Evolutionary conservation across 192 early-diverging fungal species (phyloP).

Genomic region (Entophlyctis helioformis): DNA sequence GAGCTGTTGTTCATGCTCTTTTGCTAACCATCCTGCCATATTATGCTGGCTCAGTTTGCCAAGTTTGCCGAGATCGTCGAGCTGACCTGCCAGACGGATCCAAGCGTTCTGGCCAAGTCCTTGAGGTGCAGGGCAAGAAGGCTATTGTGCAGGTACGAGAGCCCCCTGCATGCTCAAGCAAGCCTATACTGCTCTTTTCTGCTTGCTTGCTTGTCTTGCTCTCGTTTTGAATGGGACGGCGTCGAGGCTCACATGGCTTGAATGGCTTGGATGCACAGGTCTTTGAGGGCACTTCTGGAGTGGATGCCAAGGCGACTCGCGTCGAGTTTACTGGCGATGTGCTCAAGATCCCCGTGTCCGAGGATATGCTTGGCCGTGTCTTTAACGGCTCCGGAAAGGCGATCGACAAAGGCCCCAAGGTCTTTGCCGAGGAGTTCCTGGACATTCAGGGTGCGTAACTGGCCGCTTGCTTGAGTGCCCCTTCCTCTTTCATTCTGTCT

Average conservation of each 20-base stretch:
- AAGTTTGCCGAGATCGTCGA: constrained; percentile 96
- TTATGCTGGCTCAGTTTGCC: constrained; percentile 58
- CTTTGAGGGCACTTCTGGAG: constrained; percentile 93
- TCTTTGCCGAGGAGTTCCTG: constrained; percentile 98
- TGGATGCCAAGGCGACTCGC: constrained; percentile 91
- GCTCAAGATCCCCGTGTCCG: constrained; percentile 92
- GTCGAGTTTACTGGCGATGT: constrained; percentile 95
- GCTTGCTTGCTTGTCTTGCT: no score
- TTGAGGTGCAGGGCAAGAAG: constrained; percentile 92
- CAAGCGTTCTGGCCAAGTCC: constrained; percentile 88
- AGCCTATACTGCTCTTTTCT: no score
- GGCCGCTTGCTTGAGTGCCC: no score
- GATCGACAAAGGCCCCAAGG: constrained; percentile 98
- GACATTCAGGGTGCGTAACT: constrained; percentile 84
- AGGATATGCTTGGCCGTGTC: constrained; percentile 98
- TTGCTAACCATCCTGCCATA: background rate
- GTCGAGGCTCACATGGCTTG: no score
- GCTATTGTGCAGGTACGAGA: constrained; percentile 83
- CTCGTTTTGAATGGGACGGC: no score
- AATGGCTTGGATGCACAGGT: constrained; percentile 47
- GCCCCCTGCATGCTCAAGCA: no score
- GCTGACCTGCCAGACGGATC: constrained; percentile 94
- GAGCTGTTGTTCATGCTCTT: background rate
- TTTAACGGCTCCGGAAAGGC: constrained; percentile 99
- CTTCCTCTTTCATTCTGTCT: background rate